Evolutionary conservation across 305 asterid species (phyloP), one percentile per base, ranked within the genome.

Genomic region (Fraxinus dipetala): DNA sequence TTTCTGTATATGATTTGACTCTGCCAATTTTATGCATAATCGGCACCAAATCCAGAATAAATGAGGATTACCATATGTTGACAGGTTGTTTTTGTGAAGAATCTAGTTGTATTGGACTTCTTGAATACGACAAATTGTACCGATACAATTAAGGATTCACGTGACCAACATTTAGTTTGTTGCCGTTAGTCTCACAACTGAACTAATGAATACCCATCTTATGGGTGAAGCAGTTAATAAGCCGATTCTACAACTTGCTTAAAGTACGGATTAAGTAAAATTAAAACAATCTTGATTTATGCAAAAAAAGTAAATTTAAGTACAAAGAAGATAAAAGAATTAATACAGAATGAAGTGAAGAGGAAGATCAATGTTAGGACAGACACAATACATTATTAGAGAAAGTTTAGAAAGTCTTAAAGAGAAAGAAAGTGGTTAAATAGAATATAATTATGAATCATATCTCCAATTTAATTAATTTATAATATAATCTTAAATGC

Each of bases 351-450:
- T 75, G 75, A 80, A 8, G 72, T 72, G 81, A 80, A 38, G 32
- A 79, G 75, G 75, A 31, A 67, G 83, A 86, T 83, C 86, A 56
- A 86, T 81, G 31, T 40, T 79, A 78, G 80, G 85, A 76, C 84
- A 35, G 48, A 83, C 69, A 31, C 76, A 82, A 77, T 80, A 78
- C 86, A 81, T 79, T 79, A 82, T 61, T 79, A 75, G 84, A 75
- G 32, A 83, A 83, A 56, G 82, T 74, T 74, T 67, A 76, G 48
- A 87, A 89, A 85, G 90, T 84, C 85, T 78, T 86, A 89, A 89
- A 88, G 45, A 31, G 32, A 79, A 87, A 84, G 86, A 85, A 63
- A 83, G 84, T 85, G 80, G 69, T 76, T 77, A 83, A 81, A 76
- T 72, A 74, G 35, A 84, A 78, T 73, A 83, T 88, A 78, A 87